phyloP scores from a whole-genome alignment of 2,329 filamentous ascomycete genomes.

The Penicillium decumbens region DNA sequence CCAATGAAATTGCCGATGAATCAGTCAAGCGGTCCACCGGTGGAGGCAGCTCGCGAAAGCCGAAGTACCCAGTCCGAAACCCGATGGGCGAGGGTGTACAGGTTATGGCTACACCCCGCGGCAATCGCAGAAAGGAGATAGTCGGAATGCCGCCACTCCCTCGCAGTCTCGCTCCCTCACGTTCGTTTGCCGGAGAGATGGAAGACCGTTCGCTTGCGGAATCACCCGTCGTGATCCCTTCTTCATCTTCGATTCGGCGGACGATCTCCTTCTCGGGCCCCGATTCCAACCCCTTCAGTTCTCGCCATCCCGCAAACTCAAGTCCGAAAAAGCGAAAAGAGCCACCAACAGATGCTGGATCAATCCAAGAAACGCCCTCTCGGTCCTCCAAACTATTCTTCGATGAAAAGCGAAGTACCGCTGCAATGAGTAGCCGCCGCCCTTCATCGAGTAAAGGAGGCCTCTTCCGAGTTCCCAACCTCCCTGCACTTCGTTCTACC shows the following conservation, averaged over 20 bases:
- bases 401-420: slow-evolving; percentile 7
- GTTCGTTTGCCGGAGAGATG: slow-evolving; percentile 29
- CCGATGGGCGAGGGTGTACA: slow-evolving; percentile 43
- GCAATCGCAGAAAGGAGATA: slow-evolving; percentile 33
- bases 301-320: slow-evolving; percentile 2
- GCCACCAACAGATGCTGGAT: slow-evolving; percentile 10
- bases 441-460: slow-evolving; percentile 17
- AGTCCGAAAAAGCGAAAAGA: slow-evolving; percentile 6
- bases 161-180: slow-evolving; percentile 21
- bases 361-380: slow-evolving; percentile 41
- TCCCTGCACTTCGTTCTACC: slow-evolving; percentile 24
- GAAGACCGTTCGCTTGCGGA: slow-evolving; percentile 25
- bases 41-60: slow-evolving; percentile 34
- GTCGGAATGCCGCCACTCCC: slow-evolving; percentile 27
- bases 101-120: slow-evolving; percentile 48
- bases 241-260: slow-evolving; percentile 31
- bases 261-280: slow-evolving; percentile 27
- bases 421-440: slow-evolving; percentile 9
- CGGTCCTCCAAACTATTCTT: slow-evolving; percentile 26
- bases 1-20: slow-evolving; percentile 44
- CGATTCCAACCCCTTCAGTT: slow-evolving; percentile 16
- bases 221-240: slow-evolving; percentile 32
- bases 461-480: slow-evolving; percentile 26
- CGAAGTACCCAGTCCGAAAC: slow-evolving; percentile 42
- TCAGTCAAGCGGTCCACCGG: slow-evolving; percentile 35